These are phyloP conservation scores for Ochetophila trinervis DNA, from an alignment of 306 rosid genomes.

Conservation along the genomic window DNA sequence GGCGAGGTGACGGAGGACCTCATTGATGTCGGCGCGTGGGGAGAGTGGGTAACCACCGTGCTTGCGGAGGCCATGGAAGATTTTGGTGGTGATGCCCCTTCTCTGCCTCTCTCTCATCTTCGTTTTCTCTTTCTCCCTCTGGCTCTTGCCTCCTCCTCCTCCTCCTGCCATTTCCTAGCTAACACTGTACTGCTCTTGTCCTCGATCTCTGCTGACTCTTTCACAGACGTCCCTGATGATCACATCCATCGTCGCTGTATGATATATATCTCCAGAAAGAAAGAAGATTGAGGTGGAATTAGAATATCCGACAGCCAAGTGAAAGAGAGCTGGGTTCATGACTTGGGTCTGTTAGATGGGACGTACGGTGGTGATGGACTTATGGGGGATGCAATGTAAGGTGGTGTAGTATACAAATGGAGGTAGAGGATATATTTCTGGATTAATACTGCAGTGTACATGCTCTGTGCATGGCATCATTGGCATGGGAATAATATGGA, in stretches of 20 bases:
- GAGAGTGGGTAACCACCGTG: conserved; percentile 50
- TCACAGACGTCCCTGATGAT: not conserved
- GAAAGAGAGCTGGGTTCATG: no score
- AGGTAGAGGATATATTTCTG: no score
- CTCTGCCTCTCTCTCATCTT: conserved; percentile 54
- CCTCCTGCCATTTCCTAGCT: conserved; percentile 4
- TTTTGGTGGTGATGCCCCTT: conserved; percentile 51
- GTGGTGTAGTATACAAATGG: no score
- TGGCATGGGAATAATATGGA: no score
- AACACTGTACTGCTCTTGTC: conserved; percentile 16
- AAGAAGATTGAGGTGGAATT: no score
- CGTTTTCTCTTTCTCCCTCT: conserved; percentile 50
- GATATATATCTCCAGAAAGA: no score
- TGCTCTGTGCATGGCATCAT: no score
- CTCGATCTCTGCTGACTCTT: not conserved
- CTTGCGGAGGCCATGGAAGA: conserved; percentile 47
- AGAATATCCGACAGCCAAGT: no score
- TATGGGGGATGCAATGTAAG: no score
- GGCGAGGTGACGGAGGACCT: conserved; percentile 51
- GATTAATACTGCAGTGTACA: no score
- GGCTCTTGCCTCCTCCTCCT: conserved; percentile 34
- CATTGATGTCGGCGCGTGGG: conserved; percentile 48
- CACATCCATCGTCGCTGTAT: not conserved
- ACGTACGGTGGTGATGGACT: no score
- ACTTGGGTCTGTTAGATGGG: no score